Base-by-base conservation (phyloP, 306 rosid species). In the Astragalus membranaceus region DNA sequence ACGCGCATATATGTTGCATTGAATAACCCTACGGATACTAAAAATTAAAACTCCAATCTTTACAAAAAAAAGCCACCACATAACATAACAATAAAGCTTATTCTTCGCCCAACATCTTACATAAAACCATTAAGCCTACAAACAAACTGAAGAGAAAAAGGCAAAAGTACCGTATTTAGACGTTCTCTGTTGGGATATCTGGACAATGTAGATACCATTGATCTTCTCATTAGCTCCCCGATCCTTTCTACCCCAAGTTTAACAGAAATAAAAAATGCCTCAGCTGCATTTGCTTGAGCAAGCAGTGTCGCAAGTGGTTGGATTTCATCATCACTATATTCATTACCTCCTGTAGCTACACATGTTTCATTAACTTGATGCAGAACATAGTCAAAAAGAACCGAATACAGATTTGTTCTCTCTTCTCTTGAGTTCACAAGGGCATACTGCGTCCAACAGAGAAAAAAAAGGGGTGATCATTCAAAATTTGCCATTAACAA, bases 241-340 rank as follows among this genome's bases (percentile, higher is more conserved):
- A 92, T 83, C 73, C 98, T 92, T 80, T 84, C 94, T 35, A 89
- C 87, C 67, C 98, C 98, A 62, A 92, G 90, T 82, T 89, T 92
- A 74, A 92, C 86, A 60, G 94, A 85, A 52, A 92, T 89, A 79
- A 83, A 81, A 74, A 92, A 85, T 10, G 98, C 96, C 77, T 89
- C 98, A 9, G 98, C 87, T 5, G 92, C 96, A 81, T 86, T 85
- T 42, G 90, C 80, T 76, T 84, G 87, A 74, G 86, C 82, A 80
- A 92, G 92, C 80, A 89, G 78, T 58, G 81, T 75, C 14, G 91
- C 90, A 70, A 92, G 86, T 68, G 98, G 98, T 78, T 84, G 89
- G 77, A 92, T 92, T 82, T 92, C 98, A 54, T 84, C 90, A 59
- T 92, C 81, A 32, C 79, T 80, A 78, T 83, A 92, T 79, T 89